phyloP scores from a whole-genome alignment of 768 basidiomycete genomes.

The Amanita polypyramis region DNA sequence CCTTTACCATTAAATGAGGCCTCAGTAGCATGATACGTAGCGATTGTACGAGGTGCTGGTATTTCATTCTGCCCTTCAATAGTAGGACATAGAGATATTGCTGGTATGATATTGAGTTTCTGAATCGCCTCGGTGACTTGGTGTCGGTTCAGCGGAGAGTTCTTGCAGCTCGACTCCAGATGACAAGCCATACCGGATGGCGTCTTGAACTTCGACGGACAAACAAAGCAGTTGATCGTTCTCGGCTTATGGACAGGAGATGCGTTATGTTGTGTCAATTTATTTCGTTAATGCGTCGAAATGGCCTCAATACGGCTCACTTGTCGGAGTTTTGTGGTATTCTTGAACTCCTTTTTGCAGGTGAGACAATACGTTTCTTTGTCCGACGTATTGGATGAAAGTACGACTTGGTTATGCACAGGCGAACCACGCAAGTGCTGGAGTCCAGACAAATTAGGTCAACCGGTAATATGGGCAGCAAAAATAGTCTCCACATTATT shows the following conservation, averaged over 20 bases:
- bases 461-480: not conserved
- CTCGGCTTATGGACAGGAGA: not conserved
- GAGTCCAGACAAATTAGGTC: not conserved
- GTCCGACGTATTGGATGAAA: not conserved
- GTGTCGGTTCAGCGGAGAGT: constrained; percentile 21
- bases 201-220: constrained; percentile 21
- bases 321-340: not conserved
- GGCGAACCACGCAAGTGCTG: not conserved
- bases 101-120: constrained; percentile 20
- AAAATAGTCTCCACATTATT: not conserved
- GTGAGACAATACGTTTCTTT: not conserved
- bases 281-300: not conserved
- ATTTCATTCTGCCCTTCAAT: constrained; percentile 6
- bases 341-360: not conserved
- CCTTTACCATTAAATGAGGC: constrained; percentile 27
- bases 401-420: not conserved
- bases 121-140: constrained; percentile 26
- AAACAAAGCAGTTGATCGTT: constrained; percentile 9
- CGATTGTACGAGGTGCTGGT: constrained; percentile 6
- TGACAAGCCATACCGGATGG: constrained; percentile 28
- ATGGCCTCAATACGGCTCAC: not conserved
- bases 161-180: constrained; percentile 28
- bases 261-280: not conserved
- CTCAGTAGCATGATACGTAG: constrained; percentile 21
- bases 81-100: constrained; percentile 24